phyloP scores from a whole-genome alignment of 306 rosid species.

The Vigna trinervia region DNA sequence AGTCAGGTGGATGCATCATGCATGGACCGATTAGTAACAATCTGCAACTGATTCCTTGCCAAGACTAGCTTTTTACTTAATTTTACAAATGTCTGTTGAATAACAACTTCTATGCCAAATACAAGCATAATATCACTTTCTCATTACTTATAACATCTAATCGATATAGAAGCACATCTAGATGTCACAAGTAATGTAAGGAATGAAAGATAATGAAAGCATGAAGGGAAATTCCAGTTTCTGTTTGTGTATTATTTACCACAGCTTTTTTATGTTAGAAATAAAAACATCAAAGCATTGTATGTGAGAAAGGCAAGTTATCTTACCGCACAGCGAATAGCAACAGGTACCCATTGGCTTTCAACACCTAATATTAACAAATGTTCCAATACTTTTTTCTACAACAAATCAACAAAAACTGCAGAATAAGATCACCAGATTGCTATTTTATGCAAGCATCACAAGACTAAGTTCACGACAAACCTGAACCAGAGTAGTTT shows the following conservation, averaged over 20 bases:
- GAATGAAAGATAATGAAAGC: conserved; percentile 18
- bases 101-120: too few species aligned
- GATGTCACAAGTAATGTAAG: neutral
- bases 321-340: conserved; percentile 79
- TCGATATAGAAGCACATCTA: neutral
- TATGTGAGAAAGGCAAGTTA: conserved; percentile 21
- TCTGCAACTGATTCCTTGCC: neutral
- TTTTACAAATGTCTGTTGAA: neutral
- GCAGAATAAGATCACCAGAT: conserved; percentile 39
- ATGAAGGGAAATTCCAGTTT: neutral
- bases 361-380: conserved; percentile 82
- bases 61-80: neutral
- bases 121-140: neutral
- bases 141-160: conserved; percentile 8
- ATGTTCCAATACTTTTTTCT: conserved; percentile 84
- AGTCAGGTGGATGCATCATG: conserved; percentile 10
- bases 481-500: conserved; percentile 81
- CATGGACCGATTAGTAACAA: neutral
- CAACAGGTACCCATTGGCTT: conserved; percentile 90
- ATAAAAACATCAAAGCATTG: conserved; percentile 5
- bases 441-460: conserved; percentile 41
- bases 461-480: conserved; percentile 24
- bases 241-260: neutral
- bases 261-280: neutral
- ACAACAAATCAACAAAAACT: conserved; percentile 37